phyloP scores from a whole-genome alignment of 2,329 filamentous ascomycete genomes.

The Xylogone sp. region DNA sequence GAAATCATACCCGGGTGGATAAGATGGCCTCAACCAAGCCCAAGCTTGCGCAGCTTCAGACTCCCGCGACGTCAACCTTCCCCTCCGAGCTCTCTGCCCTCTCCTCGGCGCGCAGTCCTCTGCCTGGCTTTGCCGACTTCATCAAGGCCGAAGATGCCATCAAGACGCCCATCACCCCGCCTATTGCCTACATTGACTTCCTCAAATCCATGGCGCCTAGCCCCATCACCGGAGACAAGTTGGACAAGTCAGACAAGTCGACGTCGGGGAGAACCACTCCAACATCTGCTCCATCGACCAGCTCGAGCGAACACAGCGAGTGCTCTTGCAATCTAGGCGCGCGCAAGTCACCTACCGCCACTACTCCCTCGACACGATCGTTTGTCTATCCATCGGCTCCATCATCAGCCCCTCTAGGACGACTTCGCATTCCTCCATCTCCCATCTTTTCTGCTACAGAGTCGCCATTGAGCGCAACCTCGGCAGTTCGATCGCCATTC shows the following conservation, averaged over 20 bases:
- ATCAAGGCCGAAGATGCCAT: slow-evolving; percentile 62
- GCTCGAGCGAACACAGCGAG: slow-evolving; percentile 44
- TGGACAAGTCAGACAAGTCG: slow-evolving; percentile 11
- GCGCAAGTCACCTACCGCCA: slow-evolving; percentile 51
- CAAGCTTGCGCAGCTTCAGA: slow-evolving; percentile 59
- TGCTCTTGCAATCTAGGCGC: slow-evolving; percentile 54
- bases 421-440: slow-evolving; percentile 74
- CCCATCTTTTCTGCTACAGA: slow-evolving; percentile 64
- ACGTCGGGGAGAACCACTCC: slow-evolving; percentile 45
- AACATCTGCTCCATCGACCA: slow-evolving; percentile 37
- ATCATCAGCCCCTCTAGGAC: slow-evolving; percentile 51
- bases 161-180: slow-evolving; percentile 87
- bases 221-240: slow-evolving; percentile 22
- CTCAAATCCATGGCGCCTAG: slow-evolving; percentile 67
- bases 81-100: slow-evolving; percentile 54
- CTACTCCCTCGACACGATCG: slow-evolving; percentile 44
- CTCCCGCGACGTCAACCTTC: slow-evolving; percentile 59
- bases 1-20: slow-evolving; percentile 14
- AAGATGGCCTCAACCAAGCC: slow-evolving; percentile 35
- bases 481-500: slow-evolving; percentile 63
- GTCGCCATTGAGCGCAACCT: slow-evolving; percentile 61
- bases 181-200: slow-evolving; percentile 87
- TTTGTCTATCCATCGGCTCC: slow-evolving; percentile 58
- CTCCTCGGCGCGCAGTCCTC: slow-evolving; percentile 65
- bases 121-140: slow-evolving; percentile 55